These are phyloP conservation scores for Cyclospora cayetanensis DNA, from an alignment of 169 alveolate species.

Conservation along the genomic window DNA sequence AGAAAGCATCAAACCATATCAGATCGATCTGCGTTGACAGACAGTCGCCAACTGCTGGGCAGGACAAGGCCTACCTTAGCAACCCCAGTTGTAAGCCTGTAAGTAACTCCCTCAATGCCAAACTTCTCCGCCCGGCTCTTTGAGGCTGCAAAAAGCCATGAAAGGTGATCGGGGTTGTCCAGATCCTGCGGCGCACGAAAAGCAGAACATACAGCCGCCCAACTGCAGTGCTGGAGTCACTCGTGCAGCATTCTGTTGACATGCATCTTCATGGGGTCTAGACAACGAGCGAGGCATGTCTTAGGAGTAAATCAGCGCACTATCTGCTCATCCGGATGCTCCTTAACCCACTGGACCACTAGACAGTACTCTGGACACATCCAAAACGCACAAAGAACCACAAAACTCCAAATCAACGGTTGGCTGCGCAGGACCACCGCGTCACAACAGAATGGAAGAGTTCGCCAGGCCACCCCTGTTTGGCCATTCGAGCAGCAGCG, in stretches of 20 bases:
- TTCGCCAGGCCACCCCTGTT: no score
- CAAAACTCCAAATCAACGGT: background rate
- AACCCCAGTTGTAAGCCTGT: slow-evolving; percentile 71
- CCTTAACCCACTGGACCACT: slow-evolving; percentile 67
- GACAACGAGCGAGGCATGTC: no score
- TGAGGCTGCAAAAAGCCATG: slow-evolving; percentile 76
- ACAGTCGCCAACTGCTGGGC: background rate
- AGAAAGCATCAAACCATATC: background rate
- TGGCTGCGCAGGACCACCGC: no score
- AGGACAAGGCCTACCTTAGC: slow-evolving; percentile 35
- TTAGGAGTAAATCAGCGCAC: no score
- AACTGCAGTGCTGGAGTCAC: background rate
- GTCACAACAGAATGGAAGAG: no score
- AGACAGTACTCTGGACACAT: slow-evolving; percentile 63
- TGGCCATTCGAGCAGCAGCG: no score
- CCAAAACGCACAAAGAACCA: background rate
- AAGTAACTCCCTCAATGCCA: slow-evolving; percentile 74
- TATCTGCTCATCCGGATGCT: slow-evolving; percentile 33
- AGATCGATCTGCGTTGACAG: background rate
- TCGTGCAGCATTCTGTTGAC: background rate
- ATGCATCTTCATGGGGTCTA: no score
- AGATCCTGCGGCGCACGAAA: slow-evolving; percentile 46
- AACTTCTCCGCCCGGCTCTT: slow-evolving; percentile 61
- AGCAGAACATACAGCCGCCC: no score
- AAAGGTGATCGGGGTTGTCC: slow-evolving; percentile 70